Evolutionary conservation across 208 protist genomes (phyloP), one percentile per base, ranked within the genome.

Genomic region (Trypanosoma cruzi): DNA sequence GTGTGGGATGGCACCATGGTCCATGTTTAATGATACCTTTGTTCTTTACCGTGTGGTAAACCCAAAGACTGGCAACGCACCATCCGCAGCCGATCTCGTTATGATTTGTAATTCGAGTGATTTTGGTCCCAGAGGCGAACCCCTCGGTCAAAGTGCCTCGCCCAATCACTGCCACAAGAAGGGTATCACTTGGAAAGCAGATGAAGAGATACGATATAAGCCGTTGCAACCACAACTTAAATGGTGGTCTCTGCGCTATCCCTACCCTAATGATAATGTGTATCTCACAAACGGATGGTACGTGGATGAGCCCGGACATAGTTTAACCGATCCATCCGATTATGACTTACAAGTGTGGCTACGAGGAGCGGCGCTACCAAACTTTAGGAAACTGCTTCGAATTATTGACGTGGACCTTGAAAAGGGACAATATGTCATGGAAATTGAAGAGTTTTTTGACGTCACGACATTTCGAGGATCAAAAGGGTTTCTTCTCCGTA

Each of bases 311-410:
- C 75, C 89, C 8, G 88, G 89, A 11, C 93, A 97, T 75, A 40
- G 77, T 31, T 61, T 97, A 65, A 90, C 91, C 24, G 79, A 92
- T 58, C 88, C 80, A 40, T 58, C 56, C 44, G 95, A 99, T 86
- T 85, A 96, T 57, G 96, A 99, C 72, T 90, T 99, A 29, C 97
- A 99, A 48, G 98, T 99, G 42, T 99, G 99, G 98, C 97, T 99
- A 89, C 79, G 95, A 42, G 88, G 81, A 37, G 93, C 98, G 22
- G 81, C 90, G 42, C 76, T 98, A 10, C 82, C 97, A 34, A 97
- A 70, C 40, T 99, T 99, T 73, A 85, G 88, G 63, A 99, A 99
- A 86, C 90, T 99, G 54, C 95, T 98, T 83, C 84, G 97, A 44
- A 88, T 90, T 42, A 97, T 99, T 64, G 85, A 98, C 64, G 68